A percentile compares a stretch with the other conserved stretches of the same genome.
Evolutionary conservation across 345 rosid genomes (phyloP).

Genomic region (Arabidopsis arenosa): DNA sequence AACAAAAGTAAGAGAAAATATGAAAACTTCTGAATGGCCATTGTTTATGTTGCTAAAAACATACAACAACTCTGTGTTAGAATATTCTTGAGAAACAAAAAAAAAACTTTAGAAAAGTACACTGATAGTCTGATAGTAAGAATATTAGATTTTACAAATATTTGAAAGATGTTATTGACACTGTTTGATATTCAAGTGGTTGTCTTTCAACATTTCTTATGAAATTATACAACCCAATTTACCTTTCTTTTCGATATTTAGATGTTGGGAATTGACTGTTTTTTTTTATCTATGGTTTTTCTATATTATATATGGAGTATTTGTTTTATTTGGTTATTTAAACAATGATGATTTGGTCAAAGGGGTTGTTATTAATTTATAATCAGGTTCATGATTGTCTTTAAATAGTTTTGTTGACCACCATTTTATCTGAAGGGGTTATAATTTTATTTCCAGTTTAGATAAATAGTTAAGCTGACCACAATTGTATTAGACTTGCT

Average conservation of each 20-base stretch:
- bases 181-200: background rate
- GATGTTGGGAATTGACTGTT: background rate
- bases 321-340: background rate
- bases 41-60: background rate
- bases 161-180: background rate
- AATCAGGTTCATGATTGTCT: background rate
- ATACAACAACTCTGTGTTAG: background rate
- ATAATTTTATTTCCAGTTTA: background rate
- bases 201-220: background rate
- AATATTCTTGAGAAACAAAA: background rate
- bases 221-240: background rate
- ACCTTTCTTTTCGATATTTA: conserved; percentile 1
- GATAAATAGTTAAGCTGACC: background rate
- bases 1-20: background rate
- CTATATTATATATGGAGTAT: background rate
- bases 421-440: background rate
- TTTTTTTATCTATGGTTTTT: background rate
- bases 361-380: background rate
- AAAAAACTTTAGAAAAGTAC: background rate
- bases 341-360: background rate
- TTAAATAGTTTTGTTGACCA: background rate
- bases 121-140: background rate
- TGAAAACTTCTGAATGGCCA: conserved; percentile 11
- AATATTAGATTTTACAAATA: background rate
- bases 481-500: background rate